phyloP scores from a whole-genome alignment of 192 early-diverging fungal genomes.

The Pecoramyces ruminantium region DNA sequence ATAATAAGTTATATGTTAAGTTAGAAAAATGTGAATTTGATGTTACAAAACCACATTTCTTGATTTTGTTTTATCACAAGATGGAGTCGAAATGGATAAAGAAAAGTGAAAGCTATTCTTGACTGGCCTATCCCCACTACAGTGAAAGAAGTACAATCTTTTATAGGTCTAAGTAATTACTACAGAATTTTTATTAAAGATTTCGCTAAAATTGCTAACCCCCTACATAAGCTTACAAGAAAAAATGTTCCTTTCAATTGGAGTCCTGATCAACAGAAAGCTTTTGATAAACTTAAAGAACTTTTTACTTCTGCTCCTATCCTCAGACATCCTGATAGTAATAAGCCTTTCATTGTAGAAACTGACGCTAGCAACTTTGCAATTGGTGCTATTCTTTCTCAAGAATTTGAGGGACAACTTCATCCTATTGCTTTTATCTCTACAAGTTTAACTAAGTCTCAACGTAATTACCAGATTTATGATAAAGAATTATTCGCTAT shows the following conservation, averaged over 20 bases:
- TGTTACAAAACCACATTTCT: background rate
- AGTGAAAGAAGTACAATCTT: conserved; percentile 4
- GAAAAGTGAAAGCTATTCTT: conserved; percentile 10
- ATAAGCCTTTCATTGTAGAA: conserved; percentile 8
- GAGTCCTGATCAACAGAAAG: background rate
- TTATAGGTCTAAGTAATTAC: conserved; percentile 12
- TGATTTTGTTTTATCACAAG: conserved; percentile 12
- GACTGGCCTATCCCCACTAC: conserved; percentile 7
- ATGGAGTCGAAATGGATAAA: conserved; percentile 12
- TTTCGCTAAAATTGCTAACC: conserved; percentile 4
- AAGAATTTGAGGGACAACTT: conserved; percentile 4
- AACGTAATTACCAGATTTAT: conserved; percentile 10
- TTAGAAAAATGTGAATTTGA: conserved; percentile 17
- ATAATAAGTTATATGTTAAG: conserved; percentile 14
- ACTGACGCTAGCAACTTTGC: conserved; percentile 19
- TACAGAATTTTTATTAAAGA: conserved; percentile 12
- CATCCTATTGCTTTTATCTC: conserved; percentile 8
- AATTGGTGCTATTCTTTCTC: conserved; percentile 15
- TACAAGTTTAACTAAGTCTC: background rate
- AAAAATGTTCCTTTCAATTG: conserved; percentile 2
- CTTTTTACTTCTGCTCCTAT: conserved; percentile 12
- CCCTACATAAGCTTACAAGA: conserved; percentile 7
- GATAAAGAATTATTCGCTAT: conserved; percentile 10
- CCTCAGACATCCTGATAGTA: conserved; percentile 8
- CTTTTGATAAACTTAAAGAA: conserved; percentile 13